Percentiles rank a stretch among this genome's conserved stretches.
Evolutionary conservation across 257 asterid genomes (phyloP).

Genomic region (Fraxinus anomala): DNA sequence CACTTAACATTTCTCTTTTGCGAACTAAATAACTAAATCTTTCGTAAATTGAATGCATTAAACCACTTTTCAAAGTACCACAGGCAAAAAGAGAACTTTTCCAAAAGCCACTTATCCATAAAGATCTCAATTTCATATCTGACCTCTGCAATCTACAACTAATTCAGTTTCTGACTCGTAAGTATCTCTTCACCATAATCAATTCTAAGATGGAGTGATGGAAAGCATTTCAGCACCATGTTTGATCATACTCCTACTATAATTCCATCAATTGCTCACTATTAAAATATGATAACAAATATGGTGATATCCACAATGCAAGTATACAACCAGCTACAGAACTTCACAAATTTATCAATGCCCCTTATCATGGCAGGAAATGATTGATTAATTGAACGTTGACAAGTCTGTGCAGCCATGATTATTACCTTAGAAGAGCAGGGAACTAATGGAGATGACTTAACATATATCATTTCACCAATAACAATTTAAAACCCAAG

Average conservation of each 20-base stretch:
- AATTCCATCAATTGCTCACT: background rate
- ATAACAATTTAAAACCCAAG: background rate
- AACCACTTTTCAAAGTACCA: too few relatives aligned
- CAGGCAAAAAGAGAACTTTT: too few relatives aligned
- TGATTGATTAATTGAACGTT: background rate
- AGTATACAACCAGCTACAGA: background rate
- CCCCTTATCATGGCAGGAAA: background rate
- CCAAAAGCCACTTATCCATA: too few relatives aligned
- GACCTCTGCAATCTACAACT: too few relatives aligned
- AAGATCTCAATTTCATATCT: too few relatives aligned
- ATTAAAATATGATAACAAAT: background rate
- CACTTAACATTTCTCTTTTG: too few relatives aligned
- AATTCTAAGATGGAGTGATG: too few relatives aligned
- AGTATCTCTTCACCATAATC: too few relatives aligned
- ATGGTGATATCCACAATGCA: background rate
- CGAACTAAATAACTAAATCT: too few relatives aligned
- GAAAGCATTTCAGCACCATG: too few relatives aligned
- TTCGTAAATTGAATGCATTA: too few relatives aligned
- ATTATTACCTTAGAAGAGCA: background rate
- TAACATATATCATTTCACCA: background rate
- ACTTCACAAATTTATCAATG: background rate
- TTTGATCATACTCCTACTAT: background rate
- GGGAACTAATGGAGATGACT: background rate
- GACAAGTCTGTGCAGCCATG: background rate
- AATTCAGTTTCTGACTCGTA: too few relatives aligned